Base-by-base conservation (phyloP, 805 yeast genomes). In the Saturnispora hagleri region DNA sequence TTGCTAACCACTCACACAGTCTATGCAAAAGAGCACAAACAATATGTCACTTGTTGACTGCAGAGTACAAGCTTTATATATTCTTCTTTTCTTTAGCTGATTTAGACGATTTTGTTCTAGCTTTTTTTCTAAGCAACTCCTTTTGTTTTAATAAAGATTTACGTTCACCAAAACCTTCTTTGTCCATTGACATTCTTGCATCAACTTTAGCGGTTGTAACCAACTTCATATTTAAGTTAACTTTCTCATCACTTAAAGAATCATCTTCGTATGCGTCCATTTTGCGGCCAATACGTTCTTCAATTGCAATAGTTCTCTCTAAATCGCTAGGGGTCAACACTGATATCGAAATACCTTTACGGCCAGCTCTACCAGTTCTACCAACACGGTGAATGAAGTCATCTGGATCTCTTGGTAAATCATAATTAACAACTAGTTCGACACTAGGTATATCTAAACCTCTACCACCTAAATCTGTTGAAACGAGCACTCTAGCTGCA, bases 291-390 rank as follows among this genome's bases (percentile, higher is more conserved):
- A 89, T 85, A 58, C 97, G 76, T 51, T 81, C 88, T 65, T 93
- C 99, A 50, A 93, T 91, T 6, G 91, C 83, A 55, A 85, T 77
- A 5, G 93, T 76, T 60, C 98, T 76, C 26, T 74, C 76, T 13
- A 93, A 82, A 64, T 91, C 99, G 53, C 84, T 80, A 60, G 90
- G 96, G 1, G 95, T 80, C 4, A 93, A 85, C 53, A 93, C 75
- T 13, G 93, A 80, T 1, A 93, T 72, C 6, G 95, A 78, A 56
- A 81, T 88, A 70, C 99, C 99, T 48, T 72, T 70, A 60, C 95
- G 76, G 2, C 98, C 98, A 2, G 98, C 98, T 77, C 99, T 86
- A 9, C 98, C 99, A 34, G 97, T 89, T 73, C 97, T 84, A 52
- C 97, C 97, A 34, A 90, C 97, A 69, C 96, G 74, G 66, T 86